Evolutionary conservation across 2,329 filamentous ascomycete genomes (phyloP), one percentile per base, ranked within the genome.

Genomic region (Trichoderma brevicompactum): DNA sequence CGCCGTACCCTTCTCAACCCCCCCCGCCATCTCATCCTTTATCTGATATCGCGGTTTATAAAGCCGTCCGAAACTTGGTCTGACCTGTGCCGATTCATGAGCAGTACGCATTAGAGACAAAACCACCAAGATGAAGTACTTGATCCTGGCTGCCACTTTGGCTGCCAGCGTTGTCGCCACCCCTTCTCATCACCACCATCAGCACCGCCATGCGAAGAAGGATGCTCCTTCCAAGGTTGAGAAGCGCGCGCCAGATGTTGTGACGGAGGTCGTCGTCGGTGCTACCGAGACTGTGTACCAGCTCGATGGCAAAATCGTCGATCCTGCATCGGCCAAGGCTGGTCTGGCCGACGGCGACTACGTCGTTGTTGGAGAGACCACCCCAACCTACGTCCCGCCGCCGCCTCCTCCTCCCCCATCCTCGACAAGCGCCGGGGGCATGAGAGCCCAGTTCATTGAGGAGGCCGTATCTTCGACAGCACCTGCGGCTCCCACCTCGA

Each of bases 281-380:
- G 83, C 88, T 38, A 88, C 87, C 59, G 85, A 88, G 70, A 86
- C 89, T 64, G 84, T 89, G 65, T 97, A 94, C 79, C 83, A 89
- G 74, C 80, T 94, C 62, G 86, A 90, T 67, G 89, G 89, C 67
- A 71, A 87, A 73, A 68, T 80, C 40, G 83, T 96, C 70, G 80
- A 82, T 61, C 78, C 84, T 67, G 78, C 84, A 0, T 85, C 92
- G 67, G 92, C 92, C 62, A 84, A 89, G 79, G 75, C 85, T 64
- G 92, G 92, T 69, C 83, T 98, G 71, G 79, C 84, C 65, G 85
- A 89, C 68, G 91, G 92, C 60, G 84, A 86, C 53, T 95, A 87
- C 80, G 82, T 89, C 53, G 80, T 91, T 55, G 80, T 90, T 52
- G 85, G 87, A 69, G 85, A 87, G 74, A 81, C 83, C 50, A 79